phyloP scores from a whole-genome alignment of 169 alveolate species.

The Plasmodium falciparum region DNA sequence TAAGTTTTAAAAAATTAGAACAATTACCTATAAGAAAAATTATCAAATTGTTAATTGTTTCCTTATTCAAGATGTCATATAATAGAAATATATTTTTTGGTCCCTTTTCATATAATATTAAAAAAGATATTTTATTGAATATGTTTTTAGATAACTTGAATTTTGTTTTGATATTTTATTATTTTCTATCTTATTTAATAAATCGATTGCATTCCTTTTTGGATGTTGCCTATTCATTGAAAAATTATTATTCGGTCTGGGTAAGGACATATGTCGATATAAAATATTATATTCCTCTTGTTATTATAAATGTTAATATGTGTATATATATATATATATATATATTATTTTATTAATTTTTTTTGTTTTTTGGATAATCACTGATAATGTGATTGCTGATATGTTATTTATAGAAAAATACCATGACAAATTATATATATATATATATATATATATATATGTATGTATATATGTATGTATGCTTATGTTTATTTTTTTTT shows the following conservation, averaged over 20 bases:
- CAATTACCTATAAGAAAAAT: constrained; percentile 18
- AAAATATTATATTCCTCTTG: not conserved
- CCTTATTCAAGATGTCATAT: constrained; percentile 30
- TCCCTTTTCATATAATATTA: constrained; percentile 5
- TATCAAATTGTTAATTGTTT: constrained; percentile 20
- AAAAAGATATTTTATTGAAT: not conserved
- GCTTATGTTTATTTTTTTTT: constrained; percentile 12
- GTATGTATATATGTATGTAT: no score
- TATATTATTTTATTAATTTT: not conserved
- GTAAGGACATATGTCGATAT: not conserved
- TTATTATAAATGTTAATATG: not conserved
- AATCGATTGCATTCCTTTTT: not conserved
- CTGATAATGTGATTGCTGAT: not conserved
- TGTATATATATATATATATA: no score
- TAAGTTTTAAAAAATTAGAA: constrained; percentile 19
- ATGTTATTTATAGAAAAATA: not conserved
- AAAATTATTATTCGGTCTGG: constrained; percentile 30
- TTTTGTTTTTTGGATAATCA: not conserved
- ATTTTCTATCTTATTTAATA: constrained; percentile 28
- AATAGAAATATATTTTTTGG: constrained; percentile 35
- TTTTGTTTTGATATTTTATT: constrained; percentile 27
- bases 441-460: not conserved
- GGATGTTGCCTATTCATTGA: constrained; percentile 8
- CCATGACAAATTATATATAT: no score
- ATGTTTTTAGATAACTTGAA: constrained; percentile 22